Base-by-base conservation (phyloP, 1,284 basidiomycete genomes). In the Papiliotrema flavescens region DNA sequence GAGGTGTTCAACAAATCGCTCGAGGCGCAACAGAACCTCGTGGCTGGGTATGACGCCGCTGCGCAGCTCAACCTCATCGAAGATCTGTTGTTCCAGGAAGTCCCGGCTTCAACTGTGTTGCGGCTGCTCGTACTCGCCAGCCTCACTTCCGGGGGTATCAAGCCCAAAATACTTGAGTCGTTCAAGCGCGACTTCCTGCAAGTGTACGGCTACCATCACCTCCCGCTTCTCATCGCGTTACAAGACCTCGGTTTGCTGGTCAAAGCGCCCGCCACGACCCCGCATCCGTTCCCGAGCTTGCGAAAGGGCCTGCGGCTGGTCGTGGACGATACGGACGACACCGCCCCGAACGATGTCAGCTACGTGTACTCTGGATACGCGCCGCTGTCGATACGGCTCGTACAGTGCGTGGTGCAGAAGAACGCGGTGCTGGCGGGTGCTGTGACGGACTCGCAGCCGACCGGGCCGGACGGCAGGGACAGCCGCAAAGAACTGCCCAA, bases 281-380 rank as follows among this genome's bases (percentile, higher is more conserved):
- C 76, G 32, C 67, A 78, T 5, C 85, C 88, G 0, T 97, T 89
- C 70, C 68, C 82, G 1, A 66, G 80, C 5, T 77, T 94, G 20
- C 85, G 93, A 49, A 94, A 92, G 75, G 84, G 86, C 0, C 81
- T 98, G n/a, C 84, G 90, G 24, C 83, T 98, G 22, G 82, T 98
- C 36, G 91, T 96, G 61, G 95, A 98, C 69, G 94, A 97, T 53
- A 77, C 80, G 52, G 87, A 86, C 64, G 83, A 84, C 60, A 67
- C 74, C 0, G 63, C 71, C 17, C 93, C 95, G 64, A 89, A 89
- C 68, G 96, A 99, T 74, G 89, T 98, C 67, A 87, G 89, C 57
- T 98, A 90, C 75, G 89, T 90, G 37, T 98, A 97, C 78, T 96
- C 92, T 1, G 96, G 96, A 9, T 98, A 94, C 74, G 94, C 96